These are phyloP conservation scores for Gelatoporia subvermispora DNA, from an alignment of 768 basidiomycete genomes.

Conservation along the genomic window DNA sequence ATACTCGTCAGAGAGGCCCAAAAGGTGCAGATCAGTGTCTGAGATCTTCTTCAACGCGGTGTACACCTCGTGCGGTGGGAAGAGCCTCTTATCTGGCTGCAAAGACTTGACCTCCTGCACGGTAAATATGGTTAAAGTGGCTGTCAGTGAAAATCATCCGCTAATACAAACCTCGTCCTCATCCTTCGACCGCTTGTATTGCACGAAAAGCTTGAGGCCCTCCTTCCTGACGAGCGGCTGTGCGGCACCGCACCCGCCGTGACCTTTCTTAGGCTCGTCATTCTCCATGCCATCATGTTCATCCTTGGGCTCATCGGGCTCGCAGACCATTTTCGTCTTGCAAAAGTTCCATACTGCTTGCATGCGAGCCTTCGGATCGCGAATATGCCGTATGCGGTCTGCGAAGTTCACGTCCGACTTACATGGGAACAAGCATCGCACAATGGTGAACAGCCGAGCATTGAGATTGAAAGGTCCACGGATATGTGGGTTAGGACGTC, in stretches of 20 bases:
- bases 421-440: conserved; percentile 23
- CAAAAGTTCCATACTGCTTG: conserved; percentile 79
- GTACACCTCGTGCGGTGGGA: conserved; percentile 87
- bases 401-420: conserved; percentile 84
- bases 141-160: background rate
- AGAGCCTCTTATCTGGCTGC: conserved; percentile 77
- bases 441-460: conserved; percentile 4
- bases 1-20: conserved; percentile 93
- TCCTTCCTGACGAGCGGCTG: conserved; percentile 93
- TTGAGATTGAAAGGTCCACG: conserved; percentile 11
- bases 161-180: conserved; percentile 80
- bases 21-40: conserved; percentile 77
- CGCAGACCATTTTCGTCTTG: conserved; percentile 87
- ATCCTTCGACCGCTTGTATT: conserved; percentile 92
- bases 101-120: conserved; percentile 70
- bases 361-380: conserved; percentile 85
- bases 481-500: conserved; percentile 62
- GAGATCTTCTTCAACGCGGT: conserved; percentile 95
- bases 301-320: conserved; percentile 83
- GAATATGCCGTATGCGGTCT: conserved; percentile 82
- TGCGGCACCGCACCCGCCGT: conserved; percentile 93
- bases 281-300: conserved; percentile 67
- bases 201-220: conserved; percentile 88
- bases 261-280: conserved; percentile 81
- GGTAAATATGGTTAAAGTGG: conserved; percentile 1